phyloP scores from a whole-genome alignment of 1,284 basidiomycete species.

The Cryptococcus depauperatus region DNA sequence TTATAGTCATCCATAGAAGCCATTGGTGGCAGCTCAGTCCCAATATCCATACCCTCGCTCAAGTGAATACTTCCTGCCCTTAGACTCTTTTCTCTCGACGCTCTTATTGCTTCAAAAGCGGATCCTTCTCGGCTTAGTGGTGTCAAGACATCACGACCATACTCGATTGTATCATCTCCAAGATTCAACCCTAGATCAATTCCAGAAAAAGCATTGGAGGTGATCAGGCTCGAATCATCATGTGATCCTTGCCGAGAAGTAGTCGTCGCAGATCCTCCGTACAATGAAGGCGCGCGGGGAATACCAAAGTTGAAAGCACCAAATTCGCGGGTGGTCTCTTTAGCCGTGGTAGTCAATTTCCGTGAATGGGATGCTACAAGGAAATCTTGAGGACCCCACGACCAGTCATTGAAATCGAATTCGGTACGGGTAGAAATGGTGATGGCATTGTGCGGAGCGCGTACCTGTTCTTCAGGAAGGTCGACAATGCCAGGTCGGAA shows the following conservation, averaged over 20 bases:
- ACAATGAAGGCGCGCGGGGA: constrained; percentile 44
- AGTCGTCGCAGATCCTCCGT: constrained; percentile 27
- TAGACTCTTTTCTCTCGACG: neutral
- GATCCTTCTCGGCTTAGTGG: constrained; percentile 13
- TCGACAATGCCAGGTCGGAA: constrained; percentile 89
- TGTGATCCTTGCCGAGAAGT: constrained; percentile 32
- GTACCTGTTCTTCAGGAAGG: constrained; percentile 86
- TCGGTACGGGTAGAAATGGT: constrained; percentile 34
- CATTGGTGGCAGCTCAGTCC: constrained; percentile 3
- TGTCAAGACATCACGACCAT: constrained; percentile 27
- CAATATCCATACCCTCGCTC: neutral
- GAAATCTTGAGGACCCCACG: constrained; percentile 21
- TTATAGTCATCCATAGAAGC: constrained; percentile 3
- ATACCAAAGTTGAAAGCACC: constrained; percentile 42
- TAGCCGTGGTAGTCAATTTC: constrained; percentile 12
- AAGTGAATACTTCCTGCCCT: neutral
- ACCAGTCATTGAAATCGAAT: constrained; percentile 41
- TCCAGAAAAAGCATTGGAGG: constrained; percentile 64
- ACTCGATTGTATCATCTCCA: constrained; percentile 37
- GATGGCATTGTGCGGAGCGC: constrained; percentile 65
- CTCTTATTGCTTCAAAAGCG: too few relatives aligned
- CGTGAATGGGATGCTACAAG: constrained; percentile 14
- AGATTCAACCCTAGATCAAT: constrained; percentile 45
- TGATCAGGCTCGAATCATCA: constrained; percentile 54
- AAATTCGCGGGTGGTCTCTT: constrained; percentile 23